phyloP scores from a whole-genome alignment of 139 green algal genomes.

The Tetraselmis striata region DNA sequence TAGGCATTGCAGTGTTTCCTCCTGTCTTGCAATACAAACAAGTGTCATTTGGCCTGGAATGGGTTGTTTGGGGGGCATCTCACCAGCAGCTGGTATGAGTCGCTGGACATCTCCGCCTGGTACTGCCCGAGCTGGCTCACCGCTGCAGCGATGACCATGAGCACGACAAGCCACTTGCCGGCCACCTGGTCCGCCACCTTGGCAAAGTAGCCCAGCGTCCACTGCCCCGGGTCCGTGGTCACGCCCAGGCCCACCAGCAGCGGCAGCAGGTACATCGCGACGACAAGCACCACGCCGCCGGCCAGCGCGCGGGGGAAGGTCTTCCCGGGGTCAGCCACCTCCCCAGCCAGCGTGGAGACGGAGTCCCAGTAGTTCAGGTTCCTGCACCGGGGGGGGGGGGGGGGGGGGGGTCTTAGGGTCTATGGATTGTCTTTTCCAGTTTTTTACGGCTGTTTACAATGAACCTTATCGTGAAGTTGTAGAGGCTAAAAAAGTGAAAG shows the following conservation, averaged over 20 bases:
- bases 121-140: constrained; percentile 90
- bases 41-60: too few relatives aligned
- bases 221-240: constrained; percentile 33
- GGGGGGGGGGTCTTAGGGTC: constrained; percentile 12
- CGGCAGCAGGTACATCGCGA: constrained; percentile 63
- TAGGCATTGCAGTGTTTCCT: too few relatives aligned
- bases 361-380: constrained; percentile 92
- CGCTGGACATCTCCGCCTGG: constrained; percentile 86
- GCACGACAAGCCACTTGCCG: constrained; percentile 75
- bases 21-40: too few relatives aligned
- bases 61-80: too few relatives aligned
- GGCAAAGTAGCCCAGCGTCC: constrained; percentile 82
- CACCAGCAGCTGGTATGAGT: constrained; percentile 76
- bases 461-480: too few relatives aligned
- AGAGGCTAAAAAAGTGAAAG: not conserved
- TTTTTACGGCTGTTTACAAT: too few relatives aligned
- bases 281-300: constrained; percentile 62
- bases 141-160: constrained; percentile 77
- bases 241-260: constrained; percentile 75
- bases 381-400: constrained; percentile 17
- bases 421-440: too few relatives aligned
- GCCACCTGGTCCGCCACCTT: constrained; percentile 67
- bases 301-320: constrained; percentile 82
- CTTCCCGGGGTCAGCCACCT: constrained; percentile 57
- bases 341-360: constrained; percentile 81